Conservation (phyloP, 1,284 basidiomycete genomes). For the Albatrellus sp. region DNA sequence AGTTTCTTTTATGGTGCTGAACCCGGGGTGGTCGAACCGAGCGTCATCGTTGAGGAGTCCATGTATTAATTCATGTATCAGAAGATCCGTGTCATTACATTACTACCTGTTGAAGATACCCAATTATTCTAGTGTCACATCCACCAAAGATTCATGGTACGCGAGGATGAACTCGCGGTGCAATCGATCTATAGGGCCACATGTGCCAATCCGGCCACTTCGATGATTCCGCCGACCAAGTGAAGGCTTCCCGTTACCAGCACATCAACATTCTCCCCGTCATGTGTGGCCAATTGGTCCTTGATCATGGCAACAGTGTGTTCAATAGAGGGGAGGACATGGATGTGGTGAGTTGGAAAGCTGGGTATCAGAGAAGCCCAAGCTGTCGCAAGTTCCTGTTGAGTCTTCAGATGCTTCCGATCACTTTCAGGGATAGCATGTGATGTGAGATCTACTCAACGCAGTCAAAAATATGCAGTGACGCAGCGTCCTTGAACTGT, state of each 20-base stretch:
- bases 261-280: conserved; percentile 36
- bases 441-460: conserved; percentile 7
- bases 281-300: conserved; percentile 21
- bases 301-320: conserved; percentile 62
- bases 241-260: conserved; percentile 91
- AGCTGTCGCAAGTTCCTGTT: conserved; percentile 63
- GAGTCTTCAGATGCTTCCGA: conserved; percentile 57
- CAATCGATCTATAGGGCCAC: conserved; percentile 43
- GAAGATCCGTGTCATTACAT: too few relatives aligned
- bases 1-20: too few relatives aligned
- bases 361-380: conserved; percentile 58
- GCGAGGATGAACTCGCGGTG: too few relatives aligned
- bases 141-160: too few relatives aligned
- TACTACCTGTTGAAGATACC: conserved; percentile 12
- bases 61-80: too few relatives aligned
- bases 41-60: too few relatives aligned
- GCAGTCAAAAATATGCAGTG: neutral
- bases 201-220: conserved; percentile 69
- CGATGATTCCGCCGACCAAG: conserved; percentile 89
- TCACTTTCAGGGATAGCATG: conserved; percentile 42
- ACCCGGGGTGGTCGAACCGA: too few relatives aligned
- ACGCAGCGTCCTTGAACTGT: conserved; percentile 15
- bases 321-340: conserved; percentile 82
- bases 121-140: too few relatives aligned
- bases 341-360: conserved; percentile 49